phyloP scores from a whole-genome alignment of 176 grass and related monocot genomes.

The Otatea glauca region DNA sequence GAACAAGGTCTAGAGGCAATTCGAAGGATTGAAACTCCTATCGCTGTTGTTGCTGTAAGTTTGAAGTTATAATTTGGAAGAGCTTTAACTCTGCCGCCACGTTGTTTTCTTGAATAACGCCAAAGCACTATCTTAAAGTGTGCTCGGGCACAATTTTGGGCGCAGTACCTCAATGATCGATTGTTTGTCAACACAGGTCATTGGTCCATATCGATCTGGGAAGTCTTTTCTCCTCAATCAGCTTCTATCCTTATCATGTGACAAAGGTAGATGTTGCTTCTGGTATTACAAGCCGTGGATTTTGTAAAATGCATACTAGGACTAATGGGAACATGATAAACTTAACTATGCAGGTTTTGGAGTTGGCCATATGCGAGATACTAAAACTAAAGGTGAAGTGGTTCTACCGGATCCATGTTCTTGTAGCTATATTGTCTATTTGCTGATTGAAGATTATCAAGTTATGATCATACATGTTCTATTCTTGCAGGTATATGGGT shows the following conservation, averaged over 20 bases:
- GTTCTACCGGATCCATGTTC: neutral
- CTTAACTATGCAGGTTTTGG: conserved; percentile 80
- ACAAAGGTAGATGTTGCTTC: conserved; percentile 77
- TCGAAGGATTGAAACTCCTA: conserved; percentile 80
- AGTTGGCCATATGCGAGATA: conserved; percentile 99
- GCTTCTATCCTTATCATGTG: conserved; percentile 90
- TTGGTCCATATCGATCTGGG: conserved; percentile 93
- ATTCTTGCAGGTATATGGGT: conserved; percentile 84
- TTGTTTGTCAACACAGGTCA: conserved; percentile 64
- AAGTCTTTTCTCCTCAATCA: conserved; percentile 99
- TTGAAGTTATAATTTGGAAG: conserved; percentile 24
- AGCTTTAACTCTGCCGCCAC: neutral
- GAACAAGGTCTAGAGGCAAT: conserved; percentile 91
- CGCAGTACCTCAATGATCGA: neutral
- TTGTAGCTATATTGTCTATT: conserved; percentile 23
- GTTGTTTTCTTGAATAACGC: conserved; percentile 6
- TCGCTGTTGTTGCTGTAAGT: conserved; percentile 86
- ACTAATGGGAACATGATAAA: neutral
- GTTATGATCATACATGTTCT: neutral
- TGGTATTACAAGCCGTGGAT: conserved; percentile 15
- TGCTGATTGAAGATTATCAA: conserved; percentile 12
- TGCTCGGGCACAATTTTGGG: neutral
- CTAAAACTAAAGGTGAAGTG: conserved; percentile 90
- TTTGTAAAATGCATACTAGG: neutral
- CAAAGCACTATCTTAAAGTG: neutral